Percentiles rank a stretch among this genome's conserved stretches.
These are phyloP conservation scores for Boletus nobilissimus DNA, from an alignment of 1,284 basidiomycete genomes.

Conservation along the genomic window DNA sequence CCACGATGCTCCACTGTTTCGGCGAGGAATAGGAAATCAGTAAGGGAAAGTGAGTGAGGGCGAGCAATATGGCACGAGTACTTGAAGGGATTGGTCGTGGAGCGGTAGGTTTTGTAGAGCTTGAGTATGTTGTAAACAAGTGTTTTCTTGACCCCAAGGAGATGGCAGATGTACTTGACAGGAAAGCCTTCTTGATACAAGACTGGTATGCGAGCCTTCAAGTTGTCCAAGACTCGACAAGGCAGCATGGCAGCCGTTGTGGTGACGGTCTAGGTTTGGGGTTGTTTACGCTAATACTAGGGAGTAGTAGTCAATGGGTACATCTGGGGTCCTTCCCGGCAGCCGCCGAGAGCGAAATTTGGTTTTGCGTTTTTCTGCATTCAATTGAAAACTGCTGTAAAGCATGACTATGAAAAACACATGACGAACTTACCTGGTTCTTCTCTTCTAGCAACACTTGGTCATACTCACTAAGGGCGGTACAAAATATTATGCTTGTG, in stretches of 20 bases:
- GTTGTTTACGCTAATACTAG: no score
- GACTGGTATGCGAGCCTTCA: neutral
- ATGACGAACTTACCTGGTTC: constrained; percentile 68
- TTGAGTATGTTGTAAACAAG: neutral
- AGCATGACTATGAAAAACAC: constrained; percentile 31
- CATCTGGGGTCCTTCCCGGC: no score
- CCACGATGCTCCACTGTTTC: neutral
- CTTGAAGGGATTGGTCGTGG: neutral
- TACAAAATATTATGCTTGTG: constrained; percentile 95
- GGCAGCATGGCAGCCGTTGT: no score
- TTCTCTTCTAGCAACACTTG: constrained; percentile 86
- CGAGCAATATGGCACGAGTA: neutral
- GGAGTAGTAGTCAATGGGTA: no score
- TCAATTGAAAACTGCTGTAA: no score
- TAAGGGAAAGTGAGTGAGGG: neutral
- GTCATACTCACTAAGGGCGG: constrained; percentile 94
- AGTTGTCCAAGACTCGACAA: neutral
- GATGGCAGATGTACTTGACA: neutral
- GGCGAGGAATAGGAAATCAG: neutral
- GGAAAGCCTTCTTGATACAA: neutral
- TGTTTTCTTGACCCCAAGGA: neutral
- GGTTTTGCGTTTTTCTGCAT: no score
- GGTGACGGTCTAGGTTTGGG: no score
- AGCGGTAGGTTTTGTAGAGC: neutral
- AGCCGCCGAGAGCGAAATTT: no score